Conservation (phyloP, 2,329 filamentous ascomycete genomes). For the Lanzia echinophila region DNA sequence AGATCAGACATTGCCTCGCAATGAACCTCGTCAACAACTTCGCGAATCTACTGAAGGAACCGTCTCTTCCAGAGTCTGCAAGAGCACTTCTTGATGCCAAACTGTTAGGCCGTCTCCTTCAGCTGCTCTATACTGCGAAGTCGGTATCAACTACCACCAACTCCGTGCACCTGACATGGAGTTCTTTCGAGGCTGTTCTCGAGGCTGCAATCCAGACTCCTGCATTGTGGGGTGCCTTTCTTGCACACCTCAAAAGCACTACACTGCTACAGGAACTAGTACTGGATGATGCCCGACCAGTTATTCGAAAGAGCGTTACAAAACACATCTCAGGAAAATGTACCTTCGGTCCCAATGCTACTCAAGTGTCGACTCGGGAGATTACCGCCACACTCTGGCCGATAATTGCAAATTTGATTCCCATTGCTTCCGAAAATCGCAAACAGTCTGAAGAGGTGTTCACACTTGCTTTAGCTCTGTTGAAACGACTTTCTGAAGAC, state of each 20-base stretch:
- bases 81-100: constrained; percentile 29
- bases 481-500: constrained; percentile 34
- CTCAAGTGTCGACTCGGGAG: constrained; percentile 30
- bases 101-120: constrained; percentile 29
- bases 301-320: constrained; percentile 26
- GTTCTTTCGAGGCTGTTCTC: constrained; percentile 40
- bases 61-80: constrained; percentile 30
- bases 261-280: constrained; percentile 36
- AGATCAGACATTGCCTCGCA: constrained; percentile 43
- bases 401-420: constrained; percentile 24
- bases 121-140: constrained; percentile 26
- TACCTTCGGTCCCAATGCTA: constrained; percentile 22
- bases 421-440: constrained; percentile 17
- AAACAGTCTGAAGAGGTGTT: constrained; percentile 32
- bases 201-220: constrained; percentile 42
- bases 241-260: constrained; percentile 32
- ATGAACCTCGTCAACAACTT: constrained; percentile 52
- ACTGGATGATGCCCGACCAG: constrained; percentile 35
- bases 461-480: constrained; percentile 35
- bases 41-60: constrained; percentile 44
- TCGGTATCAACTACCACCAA: constrained; percentile 16
- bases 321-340: constrained; percentile 30
- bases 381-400: constrained; percentile 45
- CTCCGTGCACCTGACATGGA: constrained; percentile 34
- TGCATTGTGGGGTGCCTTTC: constrained; percentile 39